These are phyloP conservation scores for Starmera quercuum DNA, from an alignment of 805 yeast species.

Conservation along the genomic window DNA sequence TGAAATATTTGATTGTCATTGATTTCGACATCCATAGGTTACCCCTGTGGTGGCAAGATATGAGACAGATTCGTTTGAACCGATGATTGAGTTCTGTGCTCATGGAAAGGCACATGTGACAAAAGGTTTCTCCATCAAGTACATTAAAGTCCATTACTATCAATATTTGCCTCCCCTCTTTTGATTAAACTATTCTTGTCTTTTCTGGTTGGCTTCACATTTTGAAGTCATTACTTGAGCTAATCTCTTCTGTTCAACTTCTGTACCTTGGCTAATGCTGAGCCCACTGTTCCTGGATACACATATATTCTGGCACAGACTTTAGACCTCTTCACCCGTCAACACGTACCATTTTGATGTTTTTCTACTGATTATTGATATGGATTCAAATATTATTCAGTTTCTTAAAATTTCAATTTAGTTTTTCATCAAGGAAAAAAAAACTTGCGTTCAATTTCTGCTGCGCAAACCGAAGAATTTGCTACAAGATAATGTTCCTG, in stretches of 20 bases:
- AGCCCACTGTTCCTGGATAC: neutral
- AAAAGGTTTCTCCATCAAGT: too few relatives aligned
- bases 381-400: neutral
- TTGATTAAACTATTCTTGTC: neutral
- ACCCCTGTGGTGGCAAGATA: too few relatives aligned
- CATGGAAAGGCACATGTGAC: too few relatives aligned
- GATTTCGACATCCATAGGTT: too few relatives aligned
- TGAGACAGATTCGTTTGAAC: too few relatives aligned
- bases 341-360: slow-evolving; percentile 1
- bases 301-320: too few relatives aligned
- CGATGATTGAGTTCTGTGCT: too few relatives aligned
- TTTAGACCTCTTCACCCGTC: too few relatives aligned
- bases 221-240: neutral
- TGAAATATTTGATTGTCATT: neutral
- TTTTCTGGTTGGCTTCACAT: neutral
- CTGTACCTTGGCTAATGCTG: neutral
- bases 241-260: neutral
- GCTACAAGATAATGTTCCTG: too few relatives aligned
- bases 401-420: neutral
- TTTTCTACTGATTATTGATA: neutral
- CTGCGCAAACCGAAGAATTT: neutral
- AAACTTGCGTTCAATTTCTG: neutral
- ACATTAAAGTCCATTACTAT: too few relatives aligned
- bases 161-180: too few relatives aligned
- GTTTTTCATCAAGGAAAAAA: neutral